Evolutionary conservation across 202 grass and related monocot genomes (phyloP), one percentile per base, ranked within the genome.

Genomic region (Zoysia matrella): DNA sequence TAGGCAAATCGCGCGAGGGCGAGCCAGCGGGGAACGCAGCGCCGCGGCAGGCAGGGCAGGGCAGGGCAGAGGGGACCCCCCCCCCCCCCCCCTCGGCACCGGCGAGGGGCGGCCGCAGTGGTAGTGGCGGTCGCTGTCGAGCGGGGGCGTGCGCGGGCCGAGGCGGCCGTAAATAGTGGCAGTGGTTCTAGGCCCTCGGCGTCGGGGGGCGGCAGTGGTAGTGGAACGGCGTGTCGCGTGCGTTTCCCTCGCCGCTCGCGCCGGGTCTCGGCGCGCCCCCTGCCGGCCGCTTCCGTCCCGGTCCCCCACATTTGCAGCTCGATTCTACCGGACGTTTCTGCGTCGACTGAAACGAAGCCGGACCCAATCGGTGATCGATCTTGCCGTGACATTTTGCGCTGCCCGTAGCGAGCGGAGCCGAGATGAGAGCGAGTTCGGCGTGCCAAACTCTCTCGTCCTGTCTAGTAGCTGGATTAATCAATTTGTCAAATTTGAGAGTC

Each of bases 241-340:
- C 51, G n/a, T 83, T 61, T 67, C 16, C 5, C 86, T 79, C 0
- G 69, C 69, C 80, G 62, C 86, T 68, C 50, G 74, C 3, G 58
- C 73, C 40, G 36, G 5, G 55, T 47, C 30, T 36, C 30, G 30
- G 30, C 30, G 30, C 30, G 30, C 30, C 30, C 30, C 30, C 30
- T 36, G 16, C 41, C 72, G 54, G 53, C 53, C 72, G 14, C 3
- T 66, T 36, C 30, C 30, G 30, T 66, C 64, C 64, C 41, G 41
- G 41, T 67, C 64, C 8, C 41, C 41, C 40, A 44, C 5, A 46
- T 47, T 47, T 44, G 41, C 52, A 11, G 4, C 60, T 63, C 46
- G 47, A 65, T 51, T 30, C 41, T 3, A 30, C 47, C 8, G 18
- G 18, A 7, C n/a, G 18, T 8, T 36, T 36, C 0, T 55, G 50